Percentiles rank a stretch among this genome's conserved stretches.
Conservation (phyloP, 164 flowering plant species). For the Piper longum region DNA sequence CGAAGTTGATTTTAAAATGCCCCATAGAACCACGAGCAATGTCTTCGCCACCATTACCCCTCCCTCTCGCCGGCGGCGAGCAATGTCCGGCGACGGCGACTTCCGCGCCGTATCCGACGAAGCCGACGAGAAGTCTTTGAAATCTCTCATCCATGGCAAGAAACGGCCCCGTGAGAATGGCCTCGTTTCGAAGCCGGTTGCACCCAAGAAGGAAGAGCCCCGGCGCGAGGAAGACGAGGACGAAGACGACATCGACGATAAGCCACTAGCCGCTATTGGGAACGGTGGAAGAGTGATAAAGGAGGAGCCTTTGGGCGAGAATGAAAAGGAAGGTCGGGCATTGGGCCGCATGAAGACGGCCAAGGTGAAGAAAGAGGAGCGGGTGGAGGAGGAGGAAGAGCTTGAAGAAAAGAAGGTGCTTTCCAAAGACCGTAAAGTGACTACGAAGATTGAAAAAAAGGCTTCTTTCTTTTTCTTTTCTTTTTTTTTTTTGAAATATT, state of each 20-base stretch:
- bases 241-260: neutral
- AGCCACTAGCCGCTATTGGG: neutral
- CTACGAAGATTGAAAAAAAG: slow-evolving; percentile 14
- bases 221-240: slow-evolving; percentile 11
- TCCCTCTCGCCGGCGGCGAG: too few relatives aligned
- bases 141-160: slow-evolving; percentile 12
- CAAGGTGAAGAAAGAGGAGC: slow-evolving; percentile 9
- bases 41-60: too few relatives aligned
- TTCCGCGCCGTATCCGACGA: slow-evolving; percentile 2
- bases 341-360: slow-evolving; percentile 19
- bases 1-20: too few relatives aligned
- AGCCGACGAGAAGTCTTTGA: slow-evolving; percentile 17
- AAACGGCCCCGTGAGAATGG: slow-evolving; percentile 20
- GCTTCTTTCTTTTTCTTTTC: slow-evolving; percentile 6
- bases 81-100: neutral
- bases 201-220: slow-evolving; percentile 27
- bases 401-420: slow-evolving; percentile 3
- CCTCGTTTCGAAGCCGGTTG: slow-evolving; percentile 10
- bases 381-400: slow-evolving; percentile 1
- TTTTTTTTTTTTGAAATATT: neutral
- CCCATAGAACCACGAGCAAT: too few relatives aligned
- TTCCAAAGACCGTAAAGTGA: neutral
- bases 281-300: neutral
- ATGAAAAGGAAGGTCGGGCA: neutral
- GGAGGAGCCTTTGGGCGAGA: neutral